Evolutionary conservation across 495 filamentous ascomycete species (phyloP).

Genomic region (Friedmanniomyces simplex): DNA sequence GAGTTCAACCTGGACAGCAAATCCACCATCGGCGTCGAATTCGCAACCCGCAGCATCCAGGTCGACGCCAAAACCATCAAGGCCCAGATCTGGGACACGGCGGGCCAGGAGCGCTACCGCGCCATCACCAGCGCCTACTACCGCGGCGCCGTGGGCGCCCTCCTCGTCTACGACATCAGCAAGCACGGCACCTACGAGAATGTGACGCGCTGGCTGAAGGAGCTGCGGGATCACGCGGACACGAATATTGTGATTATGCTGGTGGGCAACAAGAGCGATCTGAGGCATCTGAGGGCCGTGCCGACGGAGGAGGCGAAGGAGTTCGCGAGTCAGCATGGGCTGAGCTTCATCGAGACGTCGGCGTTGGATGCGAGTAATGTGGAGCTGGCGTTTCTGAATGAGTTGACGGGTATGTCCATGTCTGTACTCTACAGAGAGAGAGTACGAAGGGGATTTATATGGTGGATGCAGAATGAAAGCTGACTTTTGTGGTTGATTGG

Average conservation of each 20-base stretch:
- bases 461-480: neutral
- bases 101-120: slow-evolving; percentile 96
- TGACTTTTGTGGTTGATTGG: neutral
- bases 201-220: slow-evolving; percentile 97
- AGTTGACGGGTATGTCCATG: slow-evolving; percentile 70
- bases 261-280: slow-evolving; percentile 99
- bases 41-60: slow-evolving; percentile 96
- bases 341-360: slow-evolving; percentile 98
- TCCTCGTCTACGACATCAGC: slow-evolving; percentile 98
- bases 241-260: slow-evolving; percentile 99
- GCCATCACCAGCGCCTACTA: slow-evolving; percentile 99
- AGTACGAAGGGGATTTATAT: too few species aligned
- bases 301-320: slow-evolving; percentile 97
- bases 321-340: slow-evolving; percentile 95
- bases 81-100: slow-evolving; percentile 99
- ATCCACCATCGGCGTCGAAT: slow-evolving; percentile 99
- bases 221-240: slow-evolving; percentile 95
- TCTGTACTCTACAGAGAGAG: neutral
- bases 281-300: slow-evolving; percentile 93
- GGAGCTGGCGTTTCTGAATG: slow-evolving; percentile 98
- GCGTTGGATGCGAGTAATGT: slow-evolving; percentile 98
- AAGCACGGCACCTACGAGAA: slow-evolving; percentile 99
- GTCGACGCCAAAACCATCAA: slow-evolving; percentile 99
- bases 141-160: slow-evolving; percentile 89
- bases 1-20: slow-evolving; percentile 99